Conservation (phyloP, 768 basidiomycete genomes). For the Termitomyces sp. region DNA sequence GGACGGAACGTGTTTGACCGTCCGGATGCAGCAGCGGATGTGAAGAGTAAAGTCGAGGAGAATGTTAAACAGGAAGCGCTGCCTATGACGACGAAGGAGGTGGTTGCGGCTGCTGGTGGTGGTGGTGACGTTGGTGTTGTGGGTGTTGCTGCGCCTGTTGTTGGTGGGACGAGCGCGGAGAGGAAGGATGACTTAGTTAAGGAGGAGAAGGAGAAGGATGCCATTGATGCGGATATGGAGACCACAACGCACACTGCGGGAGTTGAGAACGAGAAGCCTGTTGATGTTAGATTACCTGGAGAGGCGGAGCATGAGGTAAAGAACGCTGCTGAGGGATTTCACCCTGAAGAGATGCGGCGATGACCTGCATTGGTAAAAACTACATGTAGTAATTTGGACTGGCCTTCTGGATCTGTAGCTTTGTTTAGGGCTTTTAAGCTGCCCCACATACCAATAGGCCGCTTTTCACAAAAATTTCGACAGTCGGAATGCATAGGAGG, state of each 20-base stretch:
- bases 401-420: not conserved
- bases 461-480: not conserved
- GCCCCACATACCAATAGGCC: too few relatives aligned
- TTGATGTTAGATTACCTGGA: constrained; percentile 3
- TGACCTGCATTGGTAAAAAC: not conserved
- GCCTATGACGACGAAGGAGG: constrained; percentile 12
- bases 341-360: constrained; percentile 4
- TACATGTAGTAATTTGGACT: not conserved
- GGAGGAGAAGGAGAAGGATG: not conserved
- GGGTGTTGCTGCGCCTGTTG: constrained; percentile 8
- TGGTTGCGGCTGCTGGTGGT: constrained; percentile 5
- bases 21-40: constrained; percentile 25
- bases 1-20: constrained; percentile 71
- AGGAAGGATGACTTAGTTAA: not conserved
- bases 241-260: not conserved
- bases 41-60: constrained; percentile 33
- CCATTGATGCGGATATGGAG: not conserved
- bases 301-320: constrained; percentile 13
- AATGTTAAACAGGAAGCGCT: not conserved
- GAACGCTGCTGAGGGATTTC: constrained; percentile 11
- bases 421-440: too few relatives aligned
- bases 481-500: not conserved
- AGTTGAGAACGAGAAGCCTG: constrained; percentile 3
- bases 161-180: constrained; percentile 13
- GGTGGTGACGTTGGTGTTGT: constrained; percentile 5